Evolutionary conservation across 2,329 filamentous ascomycete species (phyloP), one percentile per base, ranked within the genome.

Genomic region (Monosporascus sp.): DNA sequence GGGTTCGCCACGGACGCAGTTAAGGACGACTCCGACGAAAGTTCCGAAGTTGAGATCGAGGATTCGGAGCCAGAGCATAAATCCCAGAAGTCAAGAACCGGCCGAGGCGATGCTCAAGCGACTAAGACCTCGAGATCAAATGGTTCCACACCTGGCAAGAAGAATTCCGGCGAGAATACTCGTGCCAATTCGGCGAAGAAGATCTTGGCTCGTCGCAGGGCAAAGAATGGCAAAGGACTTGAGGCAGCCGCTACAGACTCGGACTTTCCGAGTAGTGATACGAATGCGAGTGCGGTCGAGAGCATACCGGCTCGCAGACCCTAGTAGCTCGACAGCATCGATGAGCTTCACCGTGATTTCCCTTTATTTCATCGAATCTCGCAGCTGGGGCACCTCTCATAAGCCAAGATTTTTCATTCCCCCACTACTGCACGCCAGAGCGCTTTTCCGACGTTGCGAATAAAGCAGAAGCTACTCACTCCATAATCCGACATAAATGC

Each of bases 221-320:
- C 46, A 38, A 31, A 35, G 9, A 27, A 52, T 27, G n/a, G 17
- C 14, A 51, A 48, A 38, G 31, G 7, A 5, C 19, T 41, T 5
- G 43, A 59, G 27, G n/a, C 46, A 26, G n/a, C 27, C 26, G 14
- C 48, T 16, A 53, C 51, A 17, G 56, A 52, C 5, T 50, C 41
- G 7, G 56, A 59, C 4, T 55, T 60, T 7, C 38, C 58, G 22
- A 68, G 65, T 55, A 68, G 65, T 19, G 62, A 68, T 48, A 68
- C 66, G 7, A 66, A 67, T 53, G 66, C 66, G 9, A 68, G 66
- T 20, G 57, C 63, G 8, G 65, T 60, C 5, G 58, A 61, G 37
- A 67, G 65, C 50, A 68, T 68, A 14, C 66, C 65, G 31, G 65
- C 66, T 19, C 61, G 51, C 26, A 57, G 35, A 60, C 24, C 24